Evolutionary conservation across 2,329 filamentous ascomycete genomes (phyloP).

Genomic region (Fusarium mexicanum): DNA sequence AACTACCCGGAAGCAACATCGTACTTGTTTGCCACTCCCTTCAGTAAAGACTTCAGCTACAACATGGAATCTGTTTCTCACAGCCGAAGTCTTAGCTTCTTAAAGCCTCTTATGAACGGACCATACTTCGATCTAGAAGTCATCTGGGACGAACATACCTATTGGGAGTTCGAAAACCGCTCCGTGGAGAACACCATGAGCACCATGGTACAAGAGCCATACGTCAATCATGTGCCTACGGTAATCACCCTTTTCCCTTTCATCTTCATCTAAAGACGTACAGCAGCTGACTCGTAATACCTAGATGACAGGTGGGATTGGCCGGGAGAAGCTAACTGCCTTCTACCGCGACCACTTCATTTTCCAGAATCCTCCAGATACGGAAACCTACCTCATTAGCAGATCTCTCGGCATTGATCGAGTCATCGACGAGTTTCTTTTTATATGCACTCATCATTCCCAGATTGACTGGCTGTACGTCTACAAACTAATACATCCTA

Average conservation of each 20-base stretch:
- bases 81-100: conserved; percentile 70
- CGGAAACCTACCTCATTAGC: conserved; percentile 73
- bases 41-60: conserved; percentile 59
- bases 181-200: conserved; percentile 78
- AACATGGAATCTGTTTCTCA: conserved; percentile 69
- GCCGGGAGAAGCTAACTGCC: conserved; percentile 66
- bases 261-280: accelerated
- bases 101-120: conserved; percentile 70
- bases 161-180: conserved; percentile 74
- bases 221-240: conserved; percentile 81
- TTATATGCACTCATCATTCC: conserved; percentile 69
- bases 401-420: conserved; percentile 77
- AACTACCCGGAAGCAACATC: not conserved
- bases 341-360: conserved; percentile 82
- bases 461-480: conserved; percentile 75
- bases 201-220: conserved; percentile 82
- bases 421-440: conserved; percentile 76
- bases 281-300: not conserved
- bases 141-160: conserved; percentile 82
- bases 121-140: conserved; percentile 78
- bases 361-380: conserved; percentile 75
- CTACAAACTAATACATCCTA: accelerated
- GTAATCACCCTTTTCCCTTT: conserved; percentile 48
- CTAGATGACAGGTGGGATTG: conserved; percentile 73
- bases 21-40: conserved; percentile 58